Evolutionary conservation across 805 yeast genomes (phyloP).

Genomic region (Candida methanosorbosa): DNA sequence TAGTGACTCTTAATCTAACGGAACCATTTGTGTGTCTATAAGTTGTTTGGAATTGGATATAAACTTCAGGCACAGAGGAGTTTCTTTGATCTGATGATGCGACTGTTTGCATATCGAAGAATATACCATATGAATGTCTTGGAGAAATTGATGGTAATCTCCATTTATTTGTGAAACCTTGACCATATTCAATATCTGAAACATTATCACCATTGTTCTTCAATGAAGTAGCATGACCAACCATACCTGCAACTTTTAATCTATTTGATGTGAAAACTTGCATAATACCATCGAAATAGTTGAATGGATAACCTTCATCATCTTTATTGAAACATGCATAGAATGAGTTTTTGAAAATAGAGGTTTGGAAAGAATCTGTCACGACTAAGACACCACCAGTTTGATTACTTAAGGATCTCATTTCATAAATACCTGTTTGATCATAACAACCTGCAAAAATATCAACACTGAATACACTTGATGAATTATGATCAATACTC

Average conservation of each 20-base stretch:
- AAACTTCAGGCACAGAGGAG: constrained; percentile 26
- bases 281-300: constrained; percentile 85
- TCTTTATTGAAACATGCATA: constrained; percentile 83
- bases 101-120: constrained; percentile 68
- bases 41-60: constrained; percentile 73
- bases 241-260: constrained; percentile 82
- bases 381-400: constrained; percentile 88
- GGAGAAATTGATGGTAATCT: constrained; percentile 80
- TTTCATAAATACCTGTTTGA: constrained; percentile 91
- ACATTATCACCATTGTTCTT: constrained; percentile 63
- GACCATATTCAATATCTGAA: constrained; percentile 88
- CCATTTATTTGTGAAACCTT: constrained; percentile 90
- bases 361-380: constrained; percentile 89
- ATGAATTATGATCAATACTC: constrained; percentile 25
- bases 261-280: constrained; percentile 84
- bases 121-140: constrained; percentile 79
- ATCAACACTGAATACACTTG: constrained; percentile 74
- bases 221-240: constrained; percentile 84
- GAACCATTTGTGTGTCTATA: constrained; percentile 96
- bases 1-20: constrained; percentile 83
- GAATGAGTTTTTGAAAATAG: constrained; percentile 88
- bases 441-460: constrained; percentile 94
- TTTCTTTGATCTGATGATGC: constrained; percentile 35
- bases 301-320: constrained; percentile 73
- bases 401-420: constrained; percentile 75